Evolutionary conservation across 768 basidiomycete genomes (phyloP).

Genomic region (Leccinum sublutescens): DNA sequence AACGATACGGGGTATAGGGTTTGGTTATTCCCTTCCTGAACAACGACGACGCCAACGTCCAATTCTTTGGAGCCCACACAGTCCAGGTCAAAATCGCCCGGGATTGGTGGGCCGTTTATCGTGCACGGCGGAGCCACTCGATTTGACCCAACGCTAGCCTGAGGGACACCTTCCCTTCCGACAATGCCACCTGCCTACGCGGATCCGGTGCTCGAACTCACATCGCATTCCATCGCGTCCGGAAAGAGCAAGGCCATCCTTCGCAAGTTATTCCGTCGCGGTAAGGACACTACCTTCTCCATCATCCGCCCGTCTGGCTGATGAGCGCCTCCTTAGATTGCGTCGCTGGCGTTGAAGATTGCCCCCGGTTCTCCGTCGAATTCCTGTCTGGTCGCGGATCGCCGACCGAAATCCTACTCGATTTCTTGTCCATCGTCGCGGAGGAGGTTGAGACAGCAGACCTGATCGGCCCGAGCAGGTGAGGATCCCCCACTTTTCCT

Average conservation of each 20-base stretch:
- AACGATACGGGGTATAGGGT: constrained; percentile 79
- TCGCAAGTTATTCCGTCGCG: constrained; percentile 81
- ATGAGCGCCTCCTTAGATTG: constrained; percentile 42
- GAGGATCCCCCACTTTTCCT: constrained; percentile 28
- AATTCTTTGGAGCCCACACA: constrained; percentile 95
- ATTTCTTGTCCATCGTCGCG: constrained; percentile 79
- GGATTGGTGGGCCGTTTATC: constrained; percentile 65
- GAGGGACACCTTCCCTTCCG: constrained; percentile 64
- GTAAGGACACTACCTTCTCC: constrained; percentile 38
- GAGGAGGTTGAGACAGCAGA: constrained; percentile 81
- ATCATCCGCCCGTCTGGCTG: not conserved
- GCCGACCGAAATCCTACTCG: constrained; percentile 58
- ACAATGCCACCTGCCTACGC: constrained; percentile 56
- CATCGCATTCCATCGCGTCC: constrained; percentile 59
- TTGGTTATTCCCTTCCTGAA: constrained; percentile 74
- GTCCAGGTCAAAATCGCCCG: constrained; percentile 91
- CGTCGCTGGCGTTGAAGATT: constrained; percentile 70
- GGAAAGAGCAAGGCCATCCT: constrained; percentile 69
- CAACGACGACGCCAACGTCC: constrained; percentile 74
- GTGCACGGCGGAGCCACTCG: not conserved
- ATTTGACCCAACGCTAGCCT: constrained; percentile 37
- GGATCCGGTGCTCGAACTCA: constrained; percentile 67
- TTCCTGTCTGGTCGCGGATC: constrained; percentile 61
- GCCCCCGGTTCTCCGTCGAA: constrained; percentile 50
- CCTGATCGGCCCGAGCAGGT: constrained; percentile 72